Evolutionary conservation across 169 alveolate genomes (phyloP).

Genomic region (Babesia ovata): DNA sequence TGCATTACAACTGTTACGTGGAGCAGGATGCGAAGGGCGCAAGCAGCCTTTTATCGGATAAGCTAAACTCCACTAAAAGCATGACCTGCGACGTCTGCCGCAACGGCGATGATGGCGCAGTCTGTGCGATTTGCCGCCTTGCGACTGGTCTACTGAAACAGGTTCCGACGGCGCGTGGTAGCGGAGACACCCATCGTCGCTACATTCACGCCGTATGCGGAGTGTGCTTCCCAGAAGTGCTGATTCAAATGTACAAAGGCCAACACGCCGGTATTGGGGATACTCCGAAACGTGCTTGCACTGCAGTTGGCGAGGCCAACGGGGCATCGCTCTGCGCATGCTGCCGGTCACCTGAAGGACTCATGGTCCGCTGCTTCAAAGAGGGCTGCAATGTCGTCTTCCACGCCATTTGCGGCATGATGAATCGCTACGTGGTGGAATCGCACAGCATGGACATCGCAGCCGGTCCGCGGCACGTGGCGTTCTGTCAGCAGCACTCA

Average conservation of each 20-base stretch:
- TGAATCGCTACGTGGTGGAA: conserved; percentile 35
- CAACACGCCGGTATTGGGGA: neutral
- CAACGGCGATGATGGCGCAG: conserved; percentile 33
- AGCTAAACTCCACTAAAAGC: neutral
- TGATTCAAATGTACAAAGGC: conserved; percentile 7
- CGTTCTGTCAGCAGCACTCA: conserved; percentile 59
- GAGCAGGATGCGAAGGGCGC: conserved; percentile 1
- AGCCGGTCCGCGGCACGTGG: conserved; percentile 36
- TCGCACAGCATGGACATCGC: conserved; percentile 29
- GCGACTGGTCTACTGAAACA: conserved; percentile 28
- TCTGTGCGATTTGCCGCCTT: conserved; percentile 29
- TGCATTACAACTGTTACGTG: conserved; percentile 45
- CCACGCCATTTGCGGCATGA: conserved; percentile 57
- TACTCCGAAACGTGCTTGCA: neutral
- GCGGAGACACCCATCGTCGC: neutral
- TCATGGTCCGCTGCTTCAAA: conserved; percentile 42
- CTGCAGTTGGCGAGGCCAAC: neutral
- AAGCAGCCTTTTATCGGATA: neutral
- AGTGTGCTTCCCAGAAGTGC: conserved; percentile 39
- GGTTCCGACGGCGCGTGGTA: neutral
- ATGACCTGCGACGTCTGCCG: conserved; percentile 24
- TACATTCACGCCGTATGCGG: conserved; percentile 47
- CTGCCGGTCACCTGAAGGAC: conserved; percentile 33
- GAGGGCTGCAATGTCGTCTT: conserved; percentile 35
- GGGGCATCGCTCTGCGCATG: conserved; percentile 14